Conservation (phyloP, 139 green algal genomes). For the Ettlia oleoabundans region DNA sequence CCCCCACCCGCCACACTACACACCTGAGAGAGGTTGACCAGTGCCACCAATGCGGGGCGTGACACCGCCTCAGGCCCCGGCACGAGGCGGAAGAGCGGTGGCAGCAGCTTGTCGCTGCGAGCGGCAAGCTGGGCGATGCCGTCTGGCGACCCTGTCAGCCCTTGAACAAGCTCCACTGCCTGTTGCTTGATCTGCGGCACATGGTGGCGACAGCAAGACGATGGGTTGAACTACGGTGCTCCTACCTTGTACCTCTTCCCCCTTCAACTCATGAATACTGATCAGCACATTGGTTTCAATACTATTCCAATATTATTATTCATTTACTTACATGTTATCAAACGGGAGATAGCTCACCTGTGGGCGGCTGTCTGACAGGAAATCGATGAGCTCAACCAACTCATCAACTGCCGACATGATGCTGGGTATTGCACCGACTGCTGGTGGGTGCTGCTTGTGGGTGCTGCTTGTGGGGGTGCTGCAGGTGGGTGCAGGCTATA, state of each 20-base stretch:
- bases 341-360: too few species aligned
- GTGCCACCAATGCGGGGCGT: constrained; percentile 47
- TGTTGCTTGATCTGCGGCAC: constrained; percentile 33
- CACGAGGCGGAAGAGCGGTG: constrained; percentile 62
- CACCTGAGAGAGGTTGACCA: constrained; percentile 83
- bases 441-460: too few species aligned
- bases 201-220: not conserved
- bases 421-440: too few species aligned
- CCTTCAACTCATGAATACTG: too few species aligned
- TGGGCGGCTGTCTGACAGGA: not conserved
- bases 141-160: constrained; percentile 65
- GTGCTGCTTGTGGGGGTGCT: too few species aligned
- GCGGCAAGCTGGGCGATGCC: constrained; percentile 60
- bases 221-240: not conserved
- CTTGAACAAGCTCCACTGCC: constrained; percentile 71
- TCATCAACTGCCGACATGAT: not conserved
- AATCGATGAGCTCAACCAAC: not conserved
- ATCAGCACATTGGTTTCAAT: too few species aligned
- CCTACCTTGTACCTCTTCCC: too few species aligned
- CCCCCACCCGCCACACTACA: not conserved
- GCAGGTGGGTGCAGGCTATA: too few species aligned
- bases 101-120: constrained; percentile 46
- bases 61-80: constrained; percentile 30
- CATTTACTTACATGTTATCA: too few species aligned
- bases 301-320: too few species aligned